Percentiles rank a stretch among this genome's conserved stretches.
These are phyloP conservation scores for Colletotrichum cordylinicola DNA, from an alignment of 2,329 filamentous ascomycete species.

Conservation along the genomic window DNA sequence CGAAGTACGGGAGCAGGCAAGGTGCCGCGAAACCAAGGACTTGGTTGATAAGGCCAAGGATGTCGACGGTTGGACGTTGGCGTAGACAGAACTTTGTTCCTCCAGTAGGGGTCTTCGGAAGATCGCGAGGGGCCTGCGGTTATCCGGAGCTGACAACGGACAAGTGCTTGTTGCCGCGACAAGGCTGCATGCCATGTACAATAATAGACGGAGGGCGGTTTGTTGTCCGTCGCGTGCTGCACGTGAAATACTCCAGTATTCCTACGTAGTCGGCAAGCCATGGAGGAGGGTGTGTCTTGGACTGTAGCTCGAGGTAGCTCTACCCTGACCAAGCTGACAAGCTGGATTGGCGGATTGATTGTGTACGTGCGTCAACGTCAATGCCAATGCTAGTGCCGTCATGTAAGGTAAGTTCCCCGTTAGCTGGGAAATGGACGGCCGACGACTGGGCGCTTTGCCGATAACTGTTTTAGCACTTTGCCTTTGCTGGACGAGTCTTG, in stretches of 20 bases:
- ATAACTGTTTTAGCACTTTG: neutral
- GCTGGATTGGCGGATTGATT: neutral
- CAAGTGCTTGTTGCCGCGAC: constrained; percentile 1
- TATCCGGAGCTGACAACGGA: constrained; percentile 13
- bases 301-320: neutral
- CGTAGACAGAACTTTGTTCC: neutral
- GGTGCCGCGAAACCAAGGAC: constrained; percentile 6
- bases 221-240: neutral
- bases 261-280: neutral
- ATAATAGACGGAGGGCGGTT: neutral
- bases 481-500: neutral
- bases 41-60: constrained; percentile 17
- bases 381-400: neutral
- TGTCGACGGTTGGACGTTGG: neutral
- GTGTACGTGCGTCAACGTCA: constrained; percentile 10
- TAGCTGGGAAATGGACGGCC: neutral
- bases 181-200: constrained; percentile 12
- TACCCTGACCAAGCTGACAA: neutral
- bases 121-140: constrained; percentile 1
- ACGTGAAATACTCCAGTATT: neutral
- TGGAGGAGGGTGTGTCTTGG: neutral
- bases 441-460: neutral
- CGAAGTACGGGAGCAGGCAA: neutral
- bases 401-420: constrained; percentile 2
- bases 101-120: constrained; percentile 13